Percentiles rank a stretch among this genome's conserved stretches.
These are phyloP conservation scores for Rhodotorula sp. DNA, from an alignment of 1,284 basidiomycete species.

Conservation along the genomic window DNA sequence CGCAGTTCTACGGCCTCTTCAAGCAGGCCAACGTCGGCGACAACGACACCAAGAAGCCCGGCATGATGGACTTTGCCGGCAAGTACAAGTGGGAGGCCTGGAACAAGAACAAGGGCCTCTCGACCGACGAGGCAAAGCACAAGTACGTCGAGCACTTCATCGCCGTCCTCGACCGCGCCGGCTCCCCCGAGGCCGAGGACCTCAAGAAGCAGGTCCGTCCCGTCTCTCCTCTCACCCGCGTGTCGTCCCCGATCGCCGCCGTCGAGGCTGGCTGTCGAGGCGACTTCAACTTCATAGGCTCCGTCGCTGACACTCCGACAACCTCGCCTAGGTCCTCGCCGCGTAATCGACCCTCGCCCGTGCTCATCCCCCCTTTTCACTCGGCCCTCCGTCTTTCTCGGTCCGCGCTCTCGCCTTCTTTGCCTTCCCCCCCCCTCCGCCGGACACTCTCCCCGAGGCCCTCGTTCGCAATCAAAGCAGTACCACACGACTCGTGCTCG, in stretches of 20 bases:
- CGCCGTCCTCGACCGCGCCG: conserved; percentile 42
- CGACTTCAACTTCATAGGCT: too few species aligned
- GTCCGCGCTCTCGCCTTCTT: too few species aligned
- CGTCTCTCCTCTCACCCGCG: neutral
- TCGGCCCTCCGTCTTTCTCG: too few species aligned
- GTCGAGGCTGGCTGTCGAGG: neutral
- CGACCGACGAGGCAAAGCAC: conserved; percentile 68
- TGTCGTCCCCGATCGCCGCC: neutral
- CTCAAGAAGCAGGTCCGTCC: conserved; percentile 40
- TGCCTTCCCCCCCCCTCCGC: too few species aligned
- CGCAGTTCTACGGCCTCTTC: conserved; percentile 85
- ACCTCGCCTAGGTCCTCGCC: neutral
- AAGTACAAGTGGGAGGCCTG: conserved; percentile 89
- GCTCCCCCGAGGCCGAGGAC: conserved; percentile 30
- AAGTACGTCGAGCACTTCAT: conserved; percentile 72
- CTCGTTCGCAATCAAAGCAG: too few species aligned
- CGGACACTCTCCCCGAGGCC: too few species aligned
- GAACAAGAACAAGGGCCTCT: conserved; percentile 69
- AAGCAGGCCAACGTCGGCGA: conserved; percentile 88
- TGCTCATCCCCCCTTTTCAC: too few species aligned
- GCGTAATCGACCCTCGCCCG: neutral
- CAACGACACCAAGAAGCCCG: conserved; percentile 65
- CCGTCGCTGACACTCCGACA: too few species aligned
- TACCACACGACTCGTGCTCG: too few species aligned
- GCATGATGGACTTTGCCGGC: conserved; percentile 73